Evolutionary conservation across 805 yeast species (phyloP), one percentile per base, ranked within the genome.

Genomic region (Candida sphagnicola): DNA sequence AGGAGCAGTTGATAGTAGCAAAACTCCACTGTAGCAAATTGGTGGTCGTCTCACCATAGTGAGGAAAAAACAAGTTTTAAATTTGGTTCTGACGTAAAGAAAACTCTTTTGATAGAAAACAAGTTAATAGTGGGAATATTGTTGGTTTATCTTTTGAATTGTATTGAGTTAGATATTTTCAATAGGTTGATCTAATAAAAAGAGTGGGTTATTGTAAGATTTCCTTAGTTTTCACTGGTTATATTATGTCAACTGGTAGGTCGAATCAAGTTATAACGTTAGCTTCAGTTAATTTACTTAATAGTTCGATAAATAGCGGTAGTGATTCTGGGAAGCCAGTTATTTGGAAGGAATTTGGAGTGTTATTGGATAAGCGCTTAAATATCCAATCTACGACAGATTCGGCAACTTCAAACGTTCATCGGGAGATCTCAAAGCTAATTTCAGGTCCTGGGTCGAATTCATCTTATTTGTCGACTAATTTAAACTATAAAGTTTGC

Each of bases 321-420:
- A 50, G 39, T 13, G 37, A 46, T 14, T 29, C 39, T 5, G 50
- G 50, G 30, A 57, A 60, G 39, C 55, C 61, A 8, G 58, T 63
- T 21, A 57, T 63, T 42, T 68, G 74, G 74, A 68, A 67, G 48
- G 74, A 68, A 31, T 60, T 68, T 39, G 74, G 74, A 8, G 63
- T 57, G 8, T 68, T 62, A 41, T 51, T 68, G 35, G 74, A 67
- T 43, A 65, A 62, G 44, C 64, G 64, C 37, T 45, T 67, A 32
- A 57, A 57, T 29, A 47, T 50, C 34, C 56, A 59, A 37, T 49
- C 59, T 13, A n/a, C n/a, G n/a, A n/a, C n/a, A 51, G 13, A 23
- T 23, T n/a, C 24, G 5, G 17, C n/a, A 14, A 14, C n/a, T n/a
- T 33, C 24, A 19, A 23, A 16, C n/a, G 11, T 5, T 13, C n/a